Evolutionary conservation across 192 early-diverging fungal species (phyloP), one percentile per base, ranked within the genome.

Genomic region (Coemansia sp.): DNA sequence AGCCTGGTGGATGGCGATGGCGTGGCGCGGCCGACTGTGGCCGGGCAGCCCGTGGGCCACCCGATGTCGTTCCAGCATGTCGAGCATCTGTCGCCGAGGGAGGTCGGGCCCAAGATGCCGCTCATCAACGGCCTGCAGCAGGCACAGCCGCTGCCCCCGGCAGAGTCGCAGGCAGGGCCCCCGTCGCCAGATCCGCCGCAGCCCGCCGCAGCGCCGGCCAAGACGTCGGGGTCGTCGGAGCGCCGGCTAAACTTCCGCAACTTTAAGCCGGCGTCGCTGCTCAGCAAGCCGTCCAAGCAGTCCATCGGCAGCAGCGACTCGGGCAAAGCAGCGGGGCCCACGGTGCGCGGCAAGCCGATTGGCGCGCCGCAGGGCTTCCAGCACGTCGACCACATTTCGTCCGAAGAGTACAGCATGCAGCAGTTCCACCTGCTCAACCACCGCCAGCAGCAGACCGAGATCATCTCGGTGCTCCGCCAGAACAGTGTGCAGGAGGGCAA

Each of bases 401-500:
- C 74, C 11, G 56, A 51, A 6, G 69, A 71, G 28, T 54, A 67
- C 58, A 61, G 65, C 51, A 62, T 60, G 75, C 65, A 78, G 58
- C 69, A 71, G 62, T 77, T 66, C 60, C 73, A 77, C 51, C 55
- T 77, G 54, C 68, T 69, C 57, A 77, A 77, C 67, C 73, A 77
- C 38, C 62, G 73, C 48, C 67, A 77, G 32, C 73, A 77, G 53
- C 67, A 77, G 67, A 58, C 29, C 35, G 73, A 70, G 47, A 77
- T 77, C n/a, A 42, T 77, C 30, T 67, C 73, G 51, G 67, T 77
- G 50, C 64, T 77, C 19, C 53, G 60, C 22, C 59, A 77, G 38
- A 60, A 44, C 59, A 54, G 46, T 33, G 12, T 40, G 35, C n/a
- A n/a, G n/a, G n/a, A n/a, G n/a, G n/a, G 30, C 42, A 50, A 54